A percentile compares a stretch with the other conserved stretches of the same genome.
Evolutionary conservation across 306 rosid genomes (phyloP).

Genomic region (Neltuma alba): DNA sequence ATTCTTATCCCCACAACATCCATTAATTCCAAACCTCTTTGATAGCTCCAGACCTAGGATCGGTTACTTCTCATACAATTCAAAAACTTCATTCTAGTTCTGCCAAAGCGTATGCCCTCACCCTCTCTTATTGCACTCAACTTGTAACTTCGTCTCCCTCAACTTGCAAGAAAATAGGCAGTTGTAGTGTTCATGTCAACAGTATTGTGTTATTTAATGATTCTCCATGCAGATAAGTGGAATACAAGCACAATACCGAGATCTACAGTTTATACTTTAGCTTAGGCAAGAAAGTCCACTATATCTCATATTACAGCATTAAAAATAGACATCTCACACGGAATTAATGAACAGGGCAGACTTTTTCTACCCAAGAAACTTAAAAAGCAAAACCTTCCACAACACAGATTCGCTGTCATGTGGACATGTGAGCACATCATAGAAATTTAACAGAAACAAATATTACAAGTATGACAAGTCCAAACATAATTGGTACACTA

Average conservation of each 20-base stretch:
- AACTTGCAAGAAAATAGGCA: neutral
- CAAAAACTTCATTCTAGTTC: neutral
- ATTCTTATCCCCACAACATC: conserved; percentile 24
- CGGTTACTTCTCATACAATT: conserved; percentile 10
- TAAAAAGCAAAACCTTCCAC: conserved; percentile 1
- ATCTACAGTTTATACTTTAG: neutral
- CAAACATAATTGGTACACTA: neutral
- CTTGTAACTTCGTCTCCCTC: neutral
- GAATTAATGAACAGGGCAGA: neutral
- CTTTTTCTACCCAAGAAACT: conserved; percentile 11
- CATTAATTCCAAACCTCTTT: neutral
- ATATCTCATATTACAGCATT: neutral
- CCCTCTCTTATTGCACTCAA: conserved; percentile 6
- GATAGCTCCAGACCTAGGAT: neutral
- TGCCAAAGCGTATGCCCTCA: neutral
- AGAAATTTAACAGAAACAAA: neutral
- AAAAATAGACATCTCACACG: neutral
- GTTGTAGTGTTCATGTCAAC: conserved; percentile 19
- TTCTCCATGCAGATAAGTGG: conserved; percentile 11
- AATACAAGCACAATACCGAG: neutral
- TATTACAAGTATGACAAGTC: neutral
- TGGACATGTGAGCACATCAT: neutral
- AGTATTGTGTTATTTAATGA: neutral
- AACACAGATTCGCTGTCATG: conserved; percentile 7
- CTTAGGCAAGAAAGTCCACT: neutral